These are phyloP conservation scores for Myotisia sp. DNA, from an alignment of 2,329 filamentous ascomycete genomes.

Conservation along the genomic window DNA sequence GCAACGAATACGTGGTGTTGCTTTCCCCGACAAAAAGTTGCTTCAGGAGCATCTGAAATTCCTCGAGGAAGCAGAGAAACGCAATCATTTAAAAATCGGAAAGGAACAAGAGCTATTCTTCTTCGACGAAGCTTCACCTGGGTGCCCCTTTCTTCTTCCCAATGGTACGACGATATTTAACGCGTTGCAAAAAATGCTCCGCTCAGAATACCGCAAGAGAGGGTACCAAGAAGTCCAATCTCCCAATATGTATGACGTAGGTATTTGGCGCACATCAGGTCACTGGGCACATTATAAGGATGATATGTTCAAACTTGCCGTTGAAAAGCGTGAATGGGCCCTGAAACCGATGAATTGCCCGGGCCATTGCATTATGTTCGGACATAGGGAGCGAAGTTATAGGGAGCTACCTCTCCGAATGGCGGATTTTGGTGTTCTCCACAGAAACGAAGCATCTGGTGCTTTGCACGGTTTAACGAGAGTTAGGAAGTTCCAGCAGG, in stretches of 20 bases:
- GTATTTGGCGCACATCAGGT: constrained; percentile 86
- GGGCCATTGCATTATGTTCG: constrained; percentile 80
- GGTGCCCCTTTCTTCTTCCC: constrained; percentile 81
- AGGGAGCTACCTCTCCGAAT: constrained; percentile 80
- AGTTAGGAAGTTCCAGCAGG: constrained; percentile 87
- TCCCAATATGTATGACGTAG: constrained; percentile 90
- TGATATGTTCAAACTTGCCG: constrained; percentile 80
- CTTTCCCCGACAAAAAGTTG: constrained; percentile 91
- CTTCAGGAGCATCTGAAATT: constrained; percentile 90
- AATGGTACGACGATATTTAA: constrained; percentile 92
- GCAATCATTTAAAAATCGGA: constrained; percentile 86
- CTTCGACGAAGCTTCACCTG: constrained; percentile 87
- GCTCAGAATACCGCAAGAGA: constrained; percentile 79
- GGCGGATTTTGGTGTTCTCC: constrained; percentile 89
- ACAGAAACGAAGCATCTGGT: constrained; percentile 89
- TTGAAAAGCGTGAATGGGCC: constrained; percentile 70
- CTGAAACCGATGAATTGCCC: constrained; percentile 99
- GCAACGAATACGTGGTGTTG: constrained; percentile 91
- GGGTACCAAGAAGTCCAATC: constrained; percentile 92
- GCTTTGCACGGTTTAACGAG: constrained; percentile 81
- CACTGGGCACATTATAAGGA: constrained; percentile 92
- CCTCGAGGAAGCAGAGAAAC: constrained; percentile 93
- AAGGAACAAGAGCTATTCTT: constrained; percentile 96
- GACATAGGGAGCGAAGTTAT: constrained; percentile 70
- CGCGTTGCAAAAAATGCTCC: constrained; percentile 64